Conservation (phyloP, 2,329 filamentous ascomycete genomes). For the Colletotrichum spinosum region DNA sequence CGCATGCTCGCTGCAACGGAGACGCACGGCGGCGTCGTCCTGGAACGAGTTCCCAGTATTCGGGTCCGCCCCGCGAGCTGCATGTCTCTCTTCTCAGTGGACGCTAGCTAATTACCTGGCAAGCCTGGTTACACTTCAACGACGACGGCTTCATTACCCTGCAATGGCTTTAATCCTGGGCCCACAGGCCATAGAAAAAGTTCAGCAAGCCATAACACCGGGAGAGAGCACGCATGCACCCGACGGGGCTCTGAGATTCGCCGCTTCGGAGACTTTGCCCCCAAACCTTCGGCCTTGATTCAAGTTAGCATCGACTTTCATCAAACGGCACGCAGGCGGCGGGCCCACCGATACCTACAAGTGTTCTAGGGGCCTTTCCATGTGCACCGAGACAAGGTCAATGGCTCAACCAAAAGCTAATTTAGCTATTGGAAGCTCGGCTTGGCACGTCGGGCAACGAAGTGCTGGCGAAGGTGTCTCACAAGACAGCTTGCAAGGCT, state of each 20-base stretch:
- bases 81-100: constrained; percentile 19
- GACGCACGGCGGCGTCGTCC: constrained; percentile 9
- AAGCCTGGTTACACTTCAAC: constrained; percentile 27
- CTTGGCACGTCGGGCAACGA: no score
- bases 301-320: no score
- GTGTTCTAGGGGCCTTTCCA: no score
- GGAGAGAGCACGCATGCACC: constrained; percentile 12
- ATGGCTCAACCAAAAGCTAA: no score
- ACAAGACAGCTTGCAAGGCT: no score
- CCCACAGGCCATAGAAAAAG: constrained; percentile 4
- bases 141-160: constrained; percentile 17
- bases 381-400: no score
- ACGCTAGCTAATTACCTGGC: constrained; percentile 5
- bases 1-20: constrained; percentile 7
- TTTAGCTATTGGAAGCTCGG: no score
- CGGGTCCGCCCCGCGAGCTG: constrained; percentile 14
- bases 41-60: constrained; percentile 8
- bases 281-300: no score
- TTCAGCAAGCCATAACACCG: constrained; percentile 16
- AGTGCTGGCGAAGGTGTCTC: no score
- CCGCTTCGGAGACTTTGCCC: neutral
- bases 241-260: constrained; percentile 10
- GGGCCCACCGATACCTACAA: neutral
- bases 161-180: neutral
- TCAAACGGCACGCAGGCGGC: constrained; percentile 11